Evolutionary conservation across 2,329 filamentous ascomycete species (phyloP).

Genomic region (Teratosphaeria zuluensis): DNA sequence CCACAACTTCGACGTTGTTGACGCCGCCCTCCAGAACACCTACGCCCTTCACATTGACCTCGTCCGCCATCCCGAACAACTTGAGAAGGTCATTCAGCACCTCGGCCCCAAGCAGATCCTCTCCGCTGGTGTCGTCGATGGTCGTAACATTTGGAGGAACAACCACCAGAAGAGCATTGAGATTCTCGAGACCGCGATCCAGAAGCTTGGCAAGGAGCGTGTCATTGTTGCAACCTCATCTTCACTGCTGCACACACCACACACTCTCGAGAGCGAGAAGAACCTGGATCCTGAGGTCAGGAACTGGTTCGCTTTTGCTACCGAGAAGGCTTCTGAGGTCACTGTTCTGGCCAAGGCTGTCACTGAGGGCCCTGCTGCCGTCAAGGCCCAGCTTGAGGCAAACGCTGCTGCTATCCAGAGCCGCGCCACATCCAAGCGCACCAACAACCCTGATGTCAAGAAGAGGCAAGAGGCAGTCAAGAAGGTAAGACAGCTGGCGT

Average conservation of each 20-base stretch:
- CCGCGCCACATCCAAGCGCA: constrained; percentile 83
- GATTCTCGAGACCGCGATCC: constrained; percentile 76
- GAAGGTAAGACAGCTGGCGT: constrained; percentile 50
- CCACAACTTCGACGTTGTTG: constrained; percentile 89
- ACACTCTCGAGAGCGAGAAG: constrained; percentile 98
- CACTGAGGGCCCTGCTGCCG: constrained; percentile 78
- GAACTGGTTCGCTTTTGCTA: constrained; percentile 98
- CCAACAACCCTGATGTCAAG: constrained; percentile 97
- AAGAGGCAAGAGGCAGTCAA: constrained; percentile 86
- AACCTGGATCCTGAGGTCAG: constrained; percentile 86
- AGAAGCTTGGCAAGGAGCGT: constrained; percentile 94
- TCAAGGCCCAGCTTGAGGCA: constrained; percentile 82
- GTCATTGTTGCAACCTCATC: constrained; percentile 95
- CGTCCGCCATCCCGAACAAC: constrained; percentile 96
- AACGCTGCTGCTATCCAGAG: constrained; percentile 91
- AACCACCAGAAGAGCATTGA: constrained; percentile 95
- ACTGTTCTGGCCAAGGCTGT: constrained; percentile 93
- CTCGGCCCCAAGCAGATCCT: constrained; percentile 83
- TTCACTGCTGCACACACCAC: constrained; percentile 95
- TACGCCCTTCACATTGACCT: constrained; percentile 90
- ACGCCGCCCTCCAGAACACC: constrained; percentile 57
- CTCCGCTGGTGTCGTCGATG: constrained; percentile 93
- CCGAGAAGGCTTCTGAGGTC: constrained; percentile 87
- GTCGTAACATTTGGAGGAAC: constrained; percentile 99
- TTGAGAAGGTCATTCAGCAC: constrained; percentile 71